Evolutionary conservation across 305 asterid species (phyloP), one percentile per base, ranked within the genome.

Genomic region (Solanum hybrid): DNA sequence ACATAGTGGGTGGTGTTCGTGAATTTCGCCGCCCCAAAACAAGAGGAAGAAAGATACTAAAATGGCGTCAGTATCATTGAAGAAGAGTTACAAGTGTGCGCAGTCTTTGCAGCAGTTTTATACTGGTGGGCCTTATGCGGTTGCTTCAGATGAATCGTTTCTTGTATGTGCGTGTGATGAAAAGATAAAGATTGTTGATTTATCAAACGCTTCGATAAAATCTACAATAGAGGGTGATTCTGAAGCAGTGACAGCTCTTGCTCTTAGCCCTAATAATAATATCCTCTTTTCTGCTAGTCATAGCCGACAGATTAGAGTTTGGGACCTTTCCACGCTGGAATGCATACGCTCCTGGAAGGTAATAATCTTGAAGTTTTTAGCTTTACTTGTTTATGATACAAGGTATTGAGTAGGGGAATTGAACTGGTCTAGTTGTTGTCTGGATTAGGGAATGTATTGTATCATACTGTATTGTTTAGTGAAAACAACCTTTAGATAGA

Each of bases 301-400:
- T 93, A 95, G 97, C 89, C 97, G 98, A 8, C 99, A 97, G 92
- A 98, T 98, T 94, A 95, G 97, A 88, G 97, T 96, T 46, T 98
- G 99, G 99, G 99, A 97, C 36, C 92, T 98, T 46, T 91, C 97
- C 73, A 90, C 98, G 64, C 95, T 96, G 89, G 93, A 95, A 92
- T 95, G 98, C 92, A 90, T 96, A 39, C 98, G 99, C 90, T 97
- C 99, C 33, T 98, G 99, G 99, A 98, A 98, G 99, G 99, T 97
- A 78, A 75, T 29, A 36, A 40, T 75, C 12, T n/a, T 87, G 33
- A 6, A 39, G 31, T n/a, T 75, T 76, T 8, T 81, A 4, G 28
- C 40, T 46, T 88, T 83, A 64, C 73, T 64, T 22, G 28, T 22
- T 64, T 8, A 61, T 61, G 71, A 20, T 20, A 22, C 28, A 64